phyloP scores from a whole-genome alignment of 139 green algal species.

The Ettlia oleoabundans region DNA sequence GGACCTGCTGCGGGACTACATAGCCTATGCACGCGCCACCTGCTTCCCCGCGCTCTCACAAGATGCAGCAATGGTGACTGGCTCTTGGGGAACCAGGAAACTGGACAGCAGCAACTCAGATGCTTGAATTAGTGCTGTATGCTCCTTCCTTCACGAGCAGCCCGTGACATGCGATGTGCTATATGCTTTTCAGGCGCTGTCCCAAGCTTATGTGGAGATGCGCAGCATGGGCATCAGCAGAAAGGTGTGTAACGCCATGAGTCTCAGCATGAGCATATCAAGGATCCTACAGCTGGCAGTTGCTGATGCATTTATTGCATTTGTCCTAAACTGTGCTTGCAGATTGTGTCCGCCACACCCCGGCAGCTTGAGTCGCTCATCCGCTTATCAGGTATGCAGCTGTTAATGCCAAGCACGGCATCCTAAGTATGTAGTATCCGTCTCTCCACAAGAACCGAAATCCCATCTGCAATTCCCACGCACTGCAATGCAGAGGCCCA shows the following conservation, averaged over 20 bases:
- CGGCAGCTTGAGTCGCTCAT: conserved; percentile 98
- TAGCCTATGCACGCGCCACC: conserved; percentile 82
- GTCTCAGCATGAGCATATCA: too few relatives aligned
- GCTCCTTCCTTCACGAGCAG: too few relatives aligned
- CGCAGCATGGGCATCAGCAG: conserved; percentile 66
- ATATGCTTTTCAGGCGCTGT: conserved; percentile 54
- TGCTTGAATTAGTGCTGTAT: too few relatives aligned
- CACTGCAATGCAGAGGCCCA: conserved; percentile 65
- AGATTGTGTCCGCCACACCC: conserved; percentile 90
- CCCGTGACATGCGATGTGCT: background rate
- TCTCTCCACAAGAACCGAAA: background rate
- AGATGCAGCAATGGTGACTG: conserved; percentile 64
- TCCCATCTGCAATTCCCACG: background rate
- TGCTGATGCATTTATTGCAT: too few relatives aligned
- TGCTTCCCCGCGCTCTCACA: conserved; percentile 80
- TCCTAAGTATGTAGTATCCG: background rate
- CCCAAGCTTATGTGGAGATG: conserved; percentile 88
- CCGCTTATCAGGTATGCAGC: conserved; percentile 64
- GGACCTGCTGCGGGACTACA: conserved; percentile 86
- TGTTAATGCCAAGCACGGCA: too few relatives aligned
- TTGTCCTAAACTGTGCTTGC: background rate
- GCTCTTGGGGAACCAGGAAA: too few relatives aligned
- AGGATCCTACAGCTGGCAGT: too few relatives aligned
- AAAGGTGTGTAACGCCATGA: background rate
- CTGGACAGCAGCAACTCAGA: too few relatives aligned